Conservation (phyloP, 176 grass and related monocot genomes). For the Oryza officinalis region DNA sequence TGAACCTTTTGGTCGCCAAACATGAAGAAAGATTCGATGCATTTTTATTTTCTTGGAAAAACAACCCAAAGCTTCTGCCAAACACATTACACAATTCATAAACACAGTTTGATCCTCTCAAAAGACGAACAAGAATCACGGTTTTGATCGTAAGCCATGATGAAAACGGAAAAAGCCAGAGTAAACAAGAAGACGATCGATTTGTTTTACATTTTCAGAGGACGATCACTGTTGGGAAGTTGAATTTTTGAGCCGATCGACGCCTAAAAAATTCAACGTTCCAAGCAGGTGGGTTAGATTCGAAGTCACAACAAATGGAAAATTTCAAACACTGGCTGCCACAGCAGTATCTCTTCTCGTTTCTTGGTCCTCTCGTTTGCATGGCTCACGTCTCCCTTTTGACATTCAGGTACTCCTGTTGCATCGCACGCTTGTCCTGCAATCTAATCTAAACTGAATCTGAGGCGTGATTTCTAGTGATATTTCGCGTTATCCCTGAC, state of each 20-base stretch:
- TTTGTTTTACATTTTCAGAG: neutral
- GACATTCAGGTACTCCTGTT: constrained; percentile 16
- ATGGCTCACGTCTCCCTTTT: constrained; percentile 33
- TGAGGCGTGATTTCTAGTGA: neutral
- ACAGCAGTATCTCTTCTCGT: neutral
- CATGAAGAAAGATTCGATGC: constrained; percentile 19
- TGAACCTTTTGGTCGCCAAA: constrained; percentile 50
- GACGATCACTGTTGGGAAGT: neutral
- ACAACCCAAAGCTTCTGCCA: constrained; percentile 32
- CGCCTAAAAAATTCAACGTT: constrained; percentile 33
- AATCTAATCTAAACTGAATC: neutral
- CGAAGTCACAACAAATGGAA: constrained; percentile 26
- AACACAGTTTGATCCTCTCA: neutral
- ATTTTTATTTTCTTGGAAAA: neutral
- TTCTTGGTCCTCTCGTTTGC: constrained; percentile 21
- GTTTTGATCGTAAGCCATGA: constrained; percentile 2
- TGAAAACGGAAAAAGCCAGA: neutral
- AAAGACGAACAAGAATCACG: neutral
- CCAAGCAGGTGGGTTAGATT: constrained; percentile 23
- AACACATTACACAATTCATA: constrained; percentile 39
- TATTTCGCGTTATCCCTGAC: constrained; percentile 22
- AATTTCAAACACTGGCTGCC: neutral
- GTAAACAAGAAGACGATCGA: neutral
- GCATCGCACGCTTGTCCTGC: constrained; percentile 22
- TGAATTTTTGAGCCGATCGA: neutral